phyloP scores from a whole-genome alignment of 2,329 filamentous ascomycete genomes.

The Scedosporium apiospermum region DNA sequence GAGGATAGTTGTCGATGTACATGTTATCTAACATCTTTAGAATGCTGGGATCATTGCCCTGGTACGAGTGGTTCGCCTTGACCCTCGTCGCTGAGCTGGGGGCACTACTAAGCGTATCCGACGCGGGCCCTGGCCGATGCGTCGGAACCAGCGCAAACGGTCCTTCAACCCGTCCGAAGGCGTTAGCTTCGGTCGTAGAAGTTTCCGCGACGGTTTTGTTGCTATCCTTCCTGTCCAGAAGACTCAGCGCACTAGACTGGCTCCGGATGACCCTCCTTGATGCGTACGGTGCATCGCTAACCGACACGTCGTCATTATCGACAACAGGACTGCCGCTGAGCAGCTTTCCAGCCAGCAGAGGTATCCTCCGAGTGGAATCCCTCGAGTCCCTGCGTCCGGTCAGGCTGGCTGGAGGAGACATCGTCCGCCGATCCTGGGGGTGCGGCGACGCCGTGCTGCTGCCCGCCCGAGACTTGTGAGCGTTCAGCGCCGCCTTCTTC shows the following conservation, averaged over 20 bases:
- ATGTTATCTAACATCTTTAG: slow-evolving; percentile 72
- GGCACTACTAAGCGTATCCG: slow-evolving; percentile 10
- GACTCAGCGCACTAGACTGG: slow-evolving; percentile 48
- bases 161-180: slow-evolving; percentile 50
- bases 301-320: slow-evolving; percentile 24
- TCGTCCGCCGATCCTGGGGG: slow-evolving; percentile 1
- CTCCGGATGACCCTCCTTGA: slow-evolving; percentile 40
- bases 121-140: background rate
- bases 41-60: slow-evolving; percentile 64
- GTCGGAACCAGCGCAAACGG: slow-evolving; percentile 34
- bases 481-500: slow-evolving; percentile 41
- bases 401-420: slow-evolving; percentile 18
- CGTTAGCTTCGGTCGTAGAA: slow-evolving; percentile 48
- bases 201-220: slow-evolving; percentile 50
- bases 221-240: slow-evolving; percentile 50
- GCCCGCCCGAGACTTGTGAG: slow-evolving; percentile 34
- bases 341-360: background rate
- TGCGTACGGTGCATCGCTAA: slow-evolving; percentile 31
- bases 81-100: slow-evolving; percentile 12
- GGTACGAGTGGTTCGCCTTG: slow-evolving; percentile 63
- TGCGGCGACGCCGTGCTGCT: slow-evolving; percentile 24
- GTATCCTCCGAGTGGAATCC: background rate
- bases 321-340: slow-evolving; percentile 4
- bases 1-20: slow-evolving; percentile 63
- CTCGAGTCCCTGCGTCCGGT: background rate